phyloP scores from a whole-genome alignment of 2,329 filamentous ascomycete genomes.

The Penicillium vulpinum region DNA sequence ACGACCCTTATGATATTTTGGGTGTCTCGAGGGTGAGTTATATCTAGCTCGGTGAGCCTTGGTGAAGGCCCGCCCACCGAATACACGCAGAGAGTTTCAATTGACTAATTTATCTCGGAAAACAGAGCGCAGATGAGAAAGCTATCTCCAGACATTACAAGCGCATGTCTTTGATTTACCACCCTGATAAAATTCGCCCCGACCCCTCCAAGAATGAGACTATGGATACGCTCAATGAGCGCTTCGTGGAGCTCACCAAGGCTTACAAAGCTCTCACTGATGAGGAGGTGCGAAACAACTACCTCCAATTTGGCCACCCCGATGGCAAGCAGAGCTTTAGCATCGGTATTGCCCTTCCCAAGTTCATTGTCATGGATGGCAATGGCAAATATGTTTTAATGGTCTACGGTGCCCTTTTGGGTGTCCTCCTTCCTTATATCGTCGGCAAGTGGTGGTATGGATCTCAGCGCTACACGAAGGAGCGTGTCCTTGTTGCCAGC shows the following conservation, averaged over 20 bases:
- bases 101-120: neutral
- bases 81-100: neutral
- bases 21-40: constrained; percentile 72
- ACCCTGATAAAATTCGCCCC: constrained; percentile 88
- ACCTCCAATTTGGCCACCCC: constrained; percentile 90
- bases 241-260: constrained; percentile 94
- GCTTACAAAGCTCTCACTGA: constrained; percentile 97
- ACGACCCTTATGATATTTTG: constrained; percentile 96
- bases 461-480: constrained; percentile 87
- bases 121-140: constrained; percentile 76
- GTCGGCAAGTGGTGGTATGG: constrained; percentile 99
- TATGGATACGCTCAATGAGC: constrained; percentile 75
- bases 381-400: constrained; percentile 94
- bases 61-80: neutral
- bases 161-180: constrained; percentile 77
- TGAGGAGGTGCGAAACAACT: constrained; percentile 96
- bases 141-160: constrained; percentile 91
- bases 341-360: constrained; percentile 93
- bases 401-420: constrained; percentile 83
- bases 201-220: constrained; percentile 89
- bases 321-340: constrained; percentile 98
- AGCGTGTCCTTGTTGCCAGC: constrained; percentile 88
- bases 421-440: constrained; percentile 85
- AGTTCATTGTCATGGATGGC: constrained; percentile 88
- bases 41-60: neutral